Base-by-base conservation (phyloP, 2,329 filamentous ascomycete genomes). In the Monosporascus sp. region DNA sequence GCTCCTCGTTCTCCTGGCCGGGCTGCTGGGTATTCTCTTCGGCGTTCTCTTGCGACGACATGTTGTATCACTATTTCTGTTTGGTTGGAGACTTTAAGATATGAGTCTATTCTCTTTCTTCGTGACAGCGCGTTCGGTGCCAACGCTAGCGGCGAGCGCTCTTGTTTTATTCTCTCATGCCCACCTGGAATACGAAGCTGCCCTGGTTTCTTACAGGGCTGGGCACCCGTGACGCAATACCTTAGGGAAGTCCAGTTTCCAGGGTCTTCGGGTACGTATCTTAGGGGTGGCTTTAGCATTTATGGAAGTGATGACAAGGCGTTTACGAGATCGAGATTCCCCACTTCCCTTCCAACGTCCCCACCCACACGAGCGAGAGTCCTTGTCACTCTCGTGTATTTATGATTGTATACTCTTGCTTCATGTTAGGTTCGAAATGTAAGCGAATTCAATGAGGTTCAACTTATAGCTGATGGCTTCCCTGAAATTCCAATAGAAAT, bases 131-230 rank as follows among this genome's bases (percentile, higher is more conserved):
- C 18, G 14, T 17, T 17, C 9, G 15, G 25, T 24, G n/a, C 6
- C 7, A 37, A 11, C 43, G n/a, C 45, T 15, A 41, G 49, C 43
- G 50, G 57, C 52, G 37, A 27, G 49, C 41, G 9, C 41, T 11
- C 41, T 54, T 55, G 53, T 62, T 64, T 64, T 65, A 65, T 62
- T 60, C 20, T 53, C 41, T 41, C 47, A 31, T 27, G 17, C 41
- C 24, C 17, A 50, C 31, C 50, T 50, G 35, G 17, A 25, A 52
- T 52, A 43, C 37, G n/a, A 22, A 52, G 45, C 47, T 54, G 47
- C 41, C 52, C 56, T 59, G 49, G 14, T 54, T 45, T 31, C 50
- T 50, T 52, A 44, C 45, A 49, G n/a, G 45, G 31, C 43, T 52
- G 37, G 53, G 39, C 25, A 47, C n/a, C 43, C 39, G 53, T 61